Evolutionary conservation across 2,329 filamentous ascomycete genomes (phyloP).

Genomic region (Orbilia oligospora): DNA sequence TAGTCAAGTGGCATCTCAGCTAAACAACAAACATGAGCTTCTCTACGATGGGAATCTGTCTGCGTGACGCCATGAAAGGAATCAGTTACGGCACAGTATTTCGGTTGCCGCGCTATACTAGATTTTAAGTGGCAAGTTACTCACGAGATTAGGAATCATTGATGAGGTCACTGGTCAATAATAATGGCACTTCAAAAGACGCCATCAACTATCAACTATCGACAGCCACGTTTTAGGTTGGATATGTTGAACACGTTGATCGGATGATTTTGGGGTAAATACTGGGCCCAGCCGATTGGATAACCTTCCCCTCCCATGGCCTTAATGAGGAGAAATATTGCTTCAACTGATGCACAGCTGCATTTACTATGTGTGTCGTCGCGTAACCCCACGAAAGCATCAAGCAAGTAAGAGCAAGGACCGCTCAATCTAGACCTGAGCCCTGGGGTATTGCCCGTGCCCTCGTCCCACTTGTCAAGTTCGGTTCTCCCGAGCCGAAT

Average conservation of each 20-base stretch:
- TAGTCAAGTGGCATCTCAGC: slow-evolving; percentile 26
- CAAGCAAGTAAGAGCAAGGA: slow-evolving; percentile 16
- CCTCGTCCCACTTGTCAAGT: slow-evolving; percentile 10
- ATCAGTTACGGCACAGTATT: slow-evolving; percentile 13
- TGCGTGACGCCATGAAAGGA: slow-evolving; percentile 23
- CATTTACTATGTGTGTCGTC: slow-evolving; percentile 28
- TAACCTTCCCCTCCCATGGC: slow-evolving; percentile 11
- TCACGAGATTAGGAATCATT: slow-evolving; percentile 7
- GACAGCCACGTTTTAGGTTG: slow-evolving; percentile 49
- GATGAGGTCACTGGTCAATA: slow-evolving; percentile 34
- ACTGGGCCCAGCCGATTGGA: slow-evolving; percentile 32
- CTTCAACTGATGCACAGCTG: slow-evolving; percentile 43
- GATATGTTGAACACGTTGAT: slow-evolving; percentile 51
- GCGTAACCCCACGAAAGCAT: slow-evolving; percentile 37
- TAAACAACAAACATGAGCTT: not conserved
- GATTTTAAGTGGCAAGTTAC: slow-evolving; percentile 13
- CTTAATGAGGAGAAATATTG: slow-evolving; percentile 37
- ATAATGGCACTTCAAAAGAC: slow-evolving; percentile 40
- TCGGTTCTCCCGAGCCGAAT: slow-evolving; percentile 15
- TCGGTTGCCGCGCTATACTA: slow-evolving; percentile 17
- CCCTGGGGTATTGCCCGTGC: not conserved
- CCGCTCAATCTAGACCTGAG: slow-evolving; percentile 30
- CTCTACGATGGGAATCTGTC: slow-evolving; percentile 13
- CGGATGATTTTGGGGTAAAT: slow-evolving; percentile 44
- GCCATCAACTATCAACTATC: slow-evolving; percentile 55